Evolutionary conservation across 2,329 filamentous ascomycete species (phyloP), one percentile per base, ranked within the genome.

Genomic region (Alternaria sp.): DNA sequence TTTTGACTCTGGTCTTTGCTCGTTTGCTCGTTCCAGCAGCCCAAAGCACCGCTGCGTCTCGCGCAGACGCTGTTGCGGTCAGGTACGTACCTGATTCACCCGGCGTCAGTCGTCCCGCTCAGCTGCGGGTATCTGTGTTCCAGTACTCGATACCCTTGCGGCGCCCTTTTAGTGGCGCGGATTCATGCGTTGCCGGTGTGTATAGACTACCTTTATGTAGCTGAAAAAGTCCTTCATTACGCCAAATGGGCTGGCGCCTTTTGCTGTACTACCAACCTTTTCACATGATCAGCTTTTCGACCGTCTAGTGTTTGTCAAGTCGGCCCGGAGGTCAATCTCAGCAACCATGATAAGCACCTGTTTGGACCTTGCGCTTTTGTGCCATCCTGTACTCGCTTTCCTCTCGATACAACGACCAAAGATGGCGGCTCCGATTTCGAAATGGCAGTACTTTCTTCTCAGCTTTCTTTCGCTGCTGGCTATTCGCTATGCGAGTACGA

Each of bases 281-380:
- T 56, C 45, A 52, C 44, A 64, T 66, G 55, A 65, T 45, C 44
- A 51, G 30, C 36, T 40, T 56, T 25, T 50, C 26, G 19, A 25
- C 26, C 13, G 21, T 23, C 19, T 50, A 40, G 17, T 40, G 17
- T 28, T 40, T 17, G 30, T 30, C 12, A 44, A 50, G 19, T 62
- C 50, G 60, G 56, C 32, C 60, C 50, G 40, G 49, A 15, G 26
- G 3, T 36, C 23, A 54, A 53, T 47, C n/a, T 60, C 49, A 63
- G 45, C 49, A 57, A 56, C 13, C 15, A 69, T 77, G 74, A 71
- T 74, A 59, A 70, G 49, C 46, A 70, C 71, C 3, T 76, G 69
- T 67, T 61, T 77, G 40, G 74, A 77, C 61, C 57, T 77, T 59
- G 76, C 71, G 45, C 73, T 78, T 10, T 51, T 77, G 57, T 77